A percentile compares a stretch with the other conserved stretches of the same genome.
Evolutionary conservation across 371 early-diverging fungal genomes (phyloP).

Genomic region (Mucor racemosus): DNA sequence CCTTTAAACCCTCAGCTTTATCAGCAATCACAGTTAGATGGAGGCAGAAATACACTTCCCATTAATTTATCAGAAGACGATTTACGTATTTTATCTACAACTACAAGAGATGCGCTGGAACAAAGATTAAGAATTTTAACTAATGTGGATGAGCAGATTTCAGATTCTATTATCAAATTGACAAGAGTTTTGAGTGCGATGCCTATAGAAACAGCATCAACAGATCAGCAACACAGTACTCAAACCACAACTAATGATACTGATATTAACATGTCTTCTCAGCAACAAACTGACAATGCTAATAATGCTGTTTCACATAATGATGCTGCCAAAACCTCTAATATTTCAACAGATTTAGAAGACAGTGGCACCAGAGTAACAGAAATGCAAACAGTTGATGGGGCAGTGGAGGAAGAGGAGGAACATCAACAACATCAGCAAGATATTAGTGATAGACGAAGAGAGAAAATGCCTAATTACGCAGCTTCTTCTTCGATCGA

Average conservation of each 20-base stretch:
- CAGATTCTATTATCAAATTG: constrained; percentile 62
- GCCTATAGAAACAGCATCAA: constrained; percentile 23
- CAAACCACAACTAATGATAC: background rate
- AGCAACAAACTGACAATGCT: background rate
- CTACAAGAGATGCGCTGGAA: constrained; percentile 62
- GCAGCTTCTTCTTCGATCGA: background rate
- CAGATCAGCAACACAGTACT: too few species aligned
- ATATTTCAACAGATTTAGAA: background rate
- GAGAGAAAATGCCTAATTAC: constrained; percentile 21
- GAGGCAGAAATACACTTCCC: constrained; percentile 28
- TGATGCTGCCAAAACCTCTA: background rate
- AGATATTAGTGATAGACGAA: constrained; percentile 18
- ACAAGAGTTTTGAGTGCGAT: constrained; percentile 57
- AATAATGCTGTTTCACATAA: background rate
- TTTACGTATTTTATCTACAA: constrained; percentile 55
- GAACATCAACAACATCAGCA: background rate
- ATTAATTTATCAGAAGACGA: constrained; percentile 62
- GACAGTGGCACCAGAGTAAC: background rate
- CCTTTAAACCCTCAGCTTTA: constrained; percentile 19
- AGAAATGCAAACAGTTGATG: background rate
- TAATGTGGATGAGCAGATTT: constrained; percentile 66
- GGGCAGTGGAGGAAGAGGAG: too few species aligned
- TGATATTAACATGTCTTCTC: background rate
- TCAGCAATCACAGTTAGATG: background rate
- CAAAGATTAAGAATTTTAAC: constrained; percentile 63